A percentile compares a stretch with the other conserved stretches of the same genome.
Evolutionary conservation across 345 rosid genomes (phyloP).

Genomic region (Pistacia integerrima): DNA sequence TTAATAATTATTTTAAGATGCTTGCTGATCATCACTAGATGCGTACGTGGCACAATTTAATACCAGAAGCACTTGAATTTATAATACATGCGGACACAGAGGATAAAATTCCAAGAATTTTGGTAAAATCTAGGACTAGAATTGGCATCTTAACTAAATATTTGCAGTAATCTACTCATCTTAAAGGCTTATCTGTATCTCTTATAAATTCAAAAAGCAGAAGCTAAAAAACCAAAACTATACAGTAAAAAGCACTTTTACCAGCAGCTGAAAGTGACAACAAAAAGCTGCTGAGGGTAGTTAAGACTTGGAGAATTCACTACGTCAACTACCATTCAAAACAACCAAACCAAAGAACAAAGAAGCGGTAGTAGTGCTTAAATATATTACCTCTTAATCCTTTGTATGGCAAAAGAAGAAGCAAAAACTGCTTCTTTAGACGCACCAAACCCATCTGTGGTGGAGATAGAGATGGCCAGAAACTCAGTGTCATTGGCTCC

Average conservation of each 20-base stretch:
- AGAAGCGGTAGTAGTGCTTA: neutral
- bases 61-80: too few species aligned
- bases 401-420: slow-evolving; percentile 30
- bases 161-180: too few species aligned
- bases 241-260: neutral
- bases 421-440: slow-evolving; percentile 27
- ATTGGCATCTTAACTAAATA: neutral
- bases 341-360: too few species aligned
- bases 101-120: neutral
- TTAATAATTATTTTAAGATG: too few species aligned
- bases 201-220: too few species aligned
- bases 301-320: neutral
- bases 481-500: slow-evolving; percentile 33
- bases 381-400: too few species aligned
- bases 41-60: too few species aligned
- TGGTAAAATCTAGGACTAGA: neutral
- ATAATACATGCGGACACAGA: too few species aligned
- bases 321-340: neutral
- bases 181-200: too few species aligned
- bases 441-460: slow-evolving; percentile 8
- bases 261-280: neutral
- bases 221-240: too few species aligned
- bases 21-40: too few species aligned
- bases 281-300: neutral
- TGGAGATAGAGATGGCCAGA: slow-evolving; percentile 34